Evolutionary conservation across 257 asterid genomes (phyloP).

Genomic region (Verbena officinalis): DNA sequence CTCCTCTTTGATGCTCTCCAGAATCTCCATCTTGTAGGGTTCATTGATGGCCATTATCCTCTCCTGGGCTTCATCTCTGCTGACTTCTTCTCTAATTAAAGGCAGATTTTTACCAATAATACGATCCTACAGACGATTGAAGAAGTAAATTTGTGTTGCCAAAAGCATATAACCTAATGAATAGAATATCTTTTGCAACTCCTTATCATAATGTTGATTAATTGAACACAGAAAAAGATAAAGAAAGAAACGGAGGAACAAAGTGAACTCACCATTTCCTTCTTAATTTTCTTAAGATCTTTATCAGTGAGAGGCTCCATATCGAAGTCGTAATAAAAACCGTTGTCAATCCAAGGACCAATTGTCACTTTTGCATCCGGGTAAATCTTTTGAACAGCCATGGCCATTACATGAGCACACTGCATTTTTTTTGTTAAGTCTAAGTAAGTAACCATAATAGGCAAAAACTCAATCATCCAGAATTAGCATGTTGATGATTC

Average conservation of each 20-base stretch:
- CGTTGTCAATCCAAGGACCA: conserved; percentile 97
- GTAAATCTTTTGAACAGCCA: conserved; percentile 96
- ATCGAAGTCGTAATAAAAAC: conserved; percentile 95
- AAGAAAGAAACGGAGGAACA: neutral
- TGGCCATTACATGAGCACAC: conserved; percentile 99
- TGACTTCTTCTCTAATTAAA: conserved; percentile 87
- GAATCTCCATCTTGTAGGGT: conserved; percentile 90
- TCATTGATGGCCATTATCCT: conserved; percentile 79
- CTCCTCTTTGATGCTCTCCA: conserved; percentile 84
- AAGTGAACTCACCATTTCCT: conserved; percentile 81
- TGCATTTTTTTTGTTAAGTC: conserved; percentile 45
- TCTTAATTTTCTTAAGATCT: conserved; percentile 89
- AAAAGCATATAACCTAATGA: conserved; percentile 29
- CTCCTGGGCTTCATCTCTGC: conserved; percentile 78
- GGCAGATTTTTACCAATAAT: conserved; percentile 81
- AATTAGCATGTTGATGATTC: neutral
- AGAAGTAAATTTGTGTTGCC: conserved; percentile 40
- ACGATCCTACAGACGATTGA: conserved; percentile 78
- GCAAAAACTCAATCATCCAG: neutral
- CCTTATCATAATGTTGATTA: neutral
- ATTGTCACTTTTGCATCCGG: conserved; percentile 95
- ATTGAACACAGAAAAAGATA: conserved; percentile 5
- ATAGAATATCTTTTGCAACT: neutral
- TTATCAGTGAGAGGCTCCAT: conserved; percentile 90
- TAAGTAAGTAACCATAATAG: neutral